Evolutionary conservation across 2,329 filamentous ascomycete species (phyloP).

Genomic region (Alternaria hordeiaustralica): DNA sequence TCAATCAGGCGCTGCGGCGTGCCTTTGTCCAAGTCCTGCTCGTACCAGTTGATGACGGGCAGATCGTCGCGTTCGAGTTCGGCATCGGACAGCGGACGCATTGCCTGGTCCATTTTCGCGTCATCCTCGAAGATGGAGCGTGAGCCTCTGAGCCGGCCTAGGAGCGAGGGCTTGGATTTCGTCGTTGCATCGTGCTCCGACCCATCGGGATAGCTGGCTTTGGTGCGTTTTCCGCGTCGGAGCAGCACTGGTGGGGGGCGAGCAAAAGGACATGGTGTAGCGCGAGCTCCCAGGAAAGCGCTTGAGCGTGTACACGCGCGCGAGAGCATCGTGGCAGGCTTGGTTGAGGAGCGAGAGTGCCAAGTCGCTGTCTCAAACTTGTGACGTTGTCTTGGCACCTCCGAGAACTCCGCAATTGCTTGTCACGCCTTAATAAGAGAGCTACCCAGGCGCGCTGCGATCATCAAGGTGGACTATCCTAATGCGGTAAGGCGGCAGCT

Average conservation of each 20-base stretch:
- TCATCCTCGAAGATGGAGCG: slow-evolving; percentile 8
- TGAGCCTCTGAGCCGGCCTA: slow-evolving; percentile 5
- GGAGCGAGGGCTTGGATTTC: neutral
- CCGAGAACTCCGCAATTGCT: slow-evolving; percentile 29
- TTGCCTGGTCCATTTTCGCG: slow-evolving; percentile 10
- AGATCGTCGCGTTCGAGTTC: slow-evolving; percentile 30
- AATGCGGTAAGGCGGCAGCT: slow-evolving; percentile 2
- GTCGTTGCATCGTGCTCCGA: slow-evolving; percentile 3
- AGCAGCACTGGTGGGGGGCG: slow-evolving; percentile 23
- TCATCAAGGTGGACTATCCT: neutral
- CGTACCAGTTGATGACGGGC: slow-evolving; percentile 35
- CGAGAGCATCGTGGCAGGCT: slow-evolving; percentile 20
- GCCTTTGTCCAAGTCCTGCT: slow-evolving; percentile 36
- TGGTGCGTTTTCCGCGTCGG: slow-evolving; percentile 31
- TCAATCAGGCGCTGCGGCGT: slow-evolving; percentile 31
- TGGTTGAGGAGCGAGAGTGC: neutral
- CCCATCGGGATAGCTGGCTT: slow-evolving; percentile 14
- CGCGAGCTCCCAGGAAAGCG: slow-evolving; percentile 30
- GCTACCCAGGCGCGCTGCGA: neutral
- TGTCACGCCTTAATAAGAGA: neutral
- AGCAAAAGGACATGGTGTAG: slow-evolving; percentile 24
- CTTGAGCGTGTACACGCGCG: slow-evolving; percentile 33
- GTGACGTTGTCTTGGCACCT: slow-evolving; percentile 26
- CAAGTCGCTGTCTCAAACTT: slow-evolving; percentile 15
- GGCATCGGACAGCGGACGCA: slow-evolving; percentile 24